Conservation (phyloP, 257 asterid species). For the Rauvolfia tetraphylla region DNA sequence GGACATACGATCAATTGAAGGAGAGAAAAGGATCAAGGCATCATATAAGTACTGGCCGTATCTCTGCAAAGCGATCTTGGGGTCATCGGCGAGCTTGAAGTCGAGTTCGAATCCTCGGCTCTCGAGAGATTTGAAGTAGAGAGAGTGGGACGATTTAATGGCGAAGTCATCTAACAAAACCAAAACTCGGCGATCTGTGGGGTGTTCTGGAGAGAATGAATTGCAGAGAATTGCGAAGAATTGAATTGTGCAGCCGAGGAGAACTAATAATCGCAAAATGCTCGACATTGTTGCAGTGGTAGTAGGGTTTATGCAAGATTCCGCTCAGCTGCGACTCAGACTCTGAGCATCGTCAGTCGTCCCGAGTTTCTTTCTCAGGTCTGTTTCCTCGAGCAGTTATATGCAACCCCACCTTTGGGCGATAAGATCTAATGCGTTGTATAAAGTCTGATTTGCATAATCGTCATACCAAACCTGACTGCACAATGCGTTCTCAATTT, state of each 20-base stretch:
- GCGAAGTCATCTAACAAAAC: slow-evolving; percentile 70
- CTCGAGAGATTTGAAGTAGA: slow-evolving; percentile 62
- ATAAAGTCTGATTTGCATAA: no score
- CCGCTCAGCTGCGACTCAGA: slow-evolving; percentile 1
- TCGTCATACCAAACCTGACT: no score
- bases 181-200: slow-evolving; percentile 63
- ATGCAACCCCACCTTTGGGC: no score
- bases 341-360: background rate
- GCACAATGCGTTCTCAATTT: no score
- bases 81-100: slow-evolving; percentile 71
- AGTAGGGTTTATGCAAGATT: slow-evolving; percentile 22
- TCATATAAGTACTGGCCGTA: slow-evolving; percentile 67
- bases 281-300: slow-evolving; percentile 10
- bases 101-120: slow-evolving; percentile 58
- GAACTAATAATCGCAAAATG: slow-evolving; percentile 8
- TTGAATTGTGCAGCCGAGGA: slow-evolving; percentile 12
- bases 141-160: slow-evolving; percentile 64
- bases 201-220: slow-evolving; percentile 62
- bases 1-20: slow-evolving; percentile 53
- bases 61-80: slow-evolving; percentile 69
- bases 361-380: background rate
- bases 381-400: no score
- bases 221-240: slow-evolving; percentile 30
- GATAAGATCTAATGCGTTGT: no score
- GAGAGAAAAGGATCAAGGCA: slow-evolving; percentile 65